Conservation (phyloP, 164 flowering plant species). For the Aristolochia fimbriata region DNA sequence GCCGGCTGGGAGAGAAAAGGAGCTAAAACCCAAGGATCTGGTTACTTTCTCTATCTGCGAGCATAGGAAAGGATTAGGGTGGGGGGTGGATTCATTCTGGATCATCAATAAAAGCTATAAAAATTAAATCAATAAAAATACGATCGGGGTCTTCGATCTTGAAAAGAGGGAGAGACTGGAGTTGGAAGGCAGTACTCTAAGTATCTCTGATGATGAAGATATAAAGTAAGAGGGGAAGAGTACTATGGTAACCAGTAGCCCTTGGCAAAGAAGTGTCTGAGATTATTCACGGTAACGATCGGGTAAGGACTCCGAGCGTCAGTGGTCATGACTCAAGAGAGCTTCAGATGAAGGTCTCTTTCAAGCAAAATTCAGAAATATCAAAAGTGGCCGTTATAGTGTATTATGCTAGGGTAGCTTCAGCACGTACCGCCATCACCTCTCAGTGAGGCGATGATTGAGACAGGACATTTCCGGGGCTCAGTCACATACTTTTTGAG, state of each 20-base stretch:
- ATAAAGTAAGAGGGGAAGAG: conserved; percentile 6
- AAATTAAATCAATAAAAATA: neutral
- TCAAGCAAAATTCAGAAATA: no score
- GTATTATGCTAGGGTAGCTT: no score
- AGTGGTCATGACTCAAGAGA: no score
- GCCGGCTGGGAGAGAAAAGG: conserved; percentile 51
- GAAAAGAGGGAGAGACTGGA: conserved; percentile 10
- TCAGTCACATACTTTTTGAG: no score
- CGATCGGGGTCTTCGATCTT: neutral
- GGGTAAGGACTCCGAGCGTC: neutral
- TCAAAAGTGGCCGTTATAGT: no score
- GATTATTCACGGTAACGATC: conserved; percentile 34
- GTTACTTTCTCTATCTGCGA: conserved; percentile 34
- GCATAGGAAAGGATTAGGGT: conserved; percentile 5
- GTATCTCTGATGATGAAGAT: neutral
- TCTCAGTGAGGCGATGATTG: no score
- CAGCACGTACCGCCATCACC: no score
- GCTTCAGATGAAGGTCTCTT: no score
- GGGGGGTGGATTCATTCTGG: conserved; percentile 15
- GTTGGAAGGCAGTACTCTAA: neutral
- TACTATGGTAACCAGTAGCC: neutral
- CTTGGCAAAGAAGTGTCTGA: conserved; percentile 10
- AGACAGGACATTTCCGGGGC: no score
- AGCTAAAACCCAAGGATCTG: conserved; percentile 40
- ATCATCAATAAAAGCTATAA: neutral